These are phyloP conservation scores for Fusarium odoratissimum DNA, from an alignment of 2,329 filamentous ascomycete genomes.

Conservation along the genomic window DNA sequence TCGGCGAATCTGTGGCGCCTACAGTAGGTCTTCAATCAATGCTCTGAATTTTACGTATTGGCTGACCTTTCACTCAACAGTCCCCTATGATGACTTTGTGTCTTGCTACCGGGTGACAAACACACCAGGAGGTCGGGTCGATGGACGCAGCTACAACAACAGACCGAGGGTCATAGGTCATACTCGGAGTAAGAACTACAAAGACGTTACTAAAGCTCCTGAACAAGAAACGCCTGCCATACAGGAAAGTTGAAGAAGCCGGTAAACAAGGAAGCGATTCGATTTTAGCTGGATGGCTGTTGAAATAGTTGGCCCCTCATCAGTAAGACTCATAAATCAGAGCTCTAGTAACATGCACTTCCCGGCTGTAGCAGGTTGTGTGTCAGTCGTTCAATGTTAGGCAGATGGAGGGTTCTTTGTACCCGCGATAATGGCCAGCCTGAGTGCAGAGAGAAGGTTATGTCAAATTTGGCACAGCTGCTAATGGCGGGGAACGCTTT, in stretches of 20 bases:
- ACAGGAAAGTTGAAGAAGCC: not conserved
- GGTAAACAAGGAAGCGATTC: not conserved
- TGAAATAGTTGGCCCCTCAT: not conserved
- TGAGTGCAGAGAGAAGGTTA: conserved; percentile 5
- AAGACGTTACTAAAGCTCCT: not conserved
- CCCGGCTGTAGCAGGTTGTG: not conserved
- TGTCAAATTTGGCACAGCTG: conserved; percentile 5
- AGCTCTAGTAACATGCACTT: not conserved
- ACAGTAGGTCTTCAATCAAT: conserved; percentile 70
- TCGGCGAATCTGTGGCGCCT: conserved; percentile 89
- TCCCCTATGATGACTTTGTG: conserved; percentile 83
- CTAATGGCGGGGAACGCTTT: conserved; percentile 9
- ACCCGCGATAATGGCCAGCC: conserved; percentile 18
- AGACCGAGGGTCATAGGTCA: not conserved
- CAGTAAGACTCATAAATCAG: not conserved
- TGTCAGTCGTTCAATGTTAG: conserved; percentile 1
- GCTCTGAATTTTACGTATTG: not conserved
- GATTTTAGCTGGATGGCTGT: not conserved
- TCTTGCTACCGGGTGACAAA: conserved; percentile 81
- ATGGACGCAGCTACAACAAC: conserved; percentile 51
- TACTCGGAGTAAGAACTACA: not conserved
- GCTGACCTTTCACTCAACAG: conserved; percentile 54
- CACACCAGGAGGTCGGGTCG: conserved; percentile 60
- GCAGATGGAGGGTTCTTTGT: not conserved
- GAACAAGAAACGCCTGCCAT: not conserved